Percentiles rank a stretch among this genome's conserved stretches.
These are phyloP conservation scores for Acacia crassicarpa DNA, from an alignment of 306 rosid species.

Conservation along the genomic window DNA sequence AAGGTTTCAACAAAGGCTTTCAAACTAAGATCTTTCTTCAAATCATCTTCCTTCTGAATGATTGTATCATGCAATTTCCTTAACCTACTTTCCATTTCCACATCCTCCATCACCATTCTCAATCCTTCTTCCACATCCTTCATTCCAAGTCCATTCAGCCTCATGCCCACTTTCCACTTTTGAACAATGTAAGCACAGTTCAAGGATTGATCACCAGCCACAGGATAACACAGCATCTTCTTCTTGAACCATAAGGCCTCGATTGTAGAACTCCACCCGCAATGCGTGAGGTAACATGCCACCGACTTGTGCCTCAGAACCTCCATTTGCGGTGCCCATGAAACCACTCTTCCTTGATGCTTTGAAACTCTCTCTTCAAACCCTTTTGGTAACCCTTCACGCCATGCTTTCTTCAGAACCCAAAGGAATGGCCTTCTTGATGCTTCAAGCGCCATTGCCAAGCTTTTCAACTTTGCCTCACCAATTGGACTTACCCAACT, in stretches of 20 bases:
- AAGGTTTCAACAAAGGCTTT: constrained; percentile 42
- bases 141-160: constrained; percentile 46
- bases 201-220: constrained; percentile 87
- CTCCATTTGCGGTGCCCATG: constrained; percentile 86
- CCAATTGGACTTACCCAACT: constrained; percentile 89
- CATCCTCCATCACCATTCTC: constrained; percentile 60
- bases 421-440: constrained; percentile 68
- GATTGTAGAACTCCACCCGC: constrained; percentile 93
- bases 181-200: constrained; percentile 65
- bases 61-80: not conserved
- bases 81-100: constrained; percentile 50
- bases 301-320: constrained; percentile 58
- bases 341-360: constrained; percentile 51
- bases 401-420: constrained; percentile 67
- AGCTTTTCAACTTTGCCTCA: constrained; percentile 49
- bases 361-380: constrained; percentile 39
- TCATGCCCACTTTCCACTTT: constrained; percentile 72
- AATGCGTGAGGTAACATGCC: constrained; percentile 81
- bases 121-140: constrained; percentile 40
- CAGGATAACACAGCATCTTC: constrained; percentile 68
- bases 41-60: not conserved
- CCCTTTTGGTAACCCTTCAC: constrained; percentile 57
- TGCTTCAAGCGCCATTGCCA: constrained; percentile 67
- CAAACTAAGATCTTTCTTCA: constrained; percentile 30
- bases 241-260: constrained; percentile 72